Evolutionary conservation across 208 protist genomes (phyloP).

Genomic region (Acanthamoeba polyphaga): DNA sequence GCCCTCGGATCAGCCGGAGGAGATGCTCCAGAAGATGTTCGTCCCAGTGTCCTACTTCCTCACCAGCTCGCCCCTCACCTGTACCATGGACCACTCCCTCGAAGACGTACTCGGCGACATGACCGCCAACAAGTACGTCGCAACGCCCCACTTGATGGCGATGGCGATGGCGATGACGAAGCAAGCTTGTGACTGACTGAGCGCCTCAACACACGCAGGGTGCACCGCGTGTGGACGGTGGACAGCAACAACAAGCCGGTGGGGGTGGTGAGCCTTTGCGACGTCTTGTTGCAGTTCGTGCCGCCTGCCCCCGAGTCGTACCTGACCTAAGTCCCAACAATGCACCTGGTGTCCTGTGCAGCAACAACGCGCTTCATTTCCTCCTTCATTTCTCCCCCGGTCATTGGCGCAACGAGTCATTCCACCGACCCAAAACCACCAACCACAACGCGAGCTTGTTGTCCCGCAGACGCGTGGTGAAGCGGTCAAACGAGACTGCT

Average conservation of each 20-base stretch:
- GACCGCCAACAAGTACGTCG: neutral
- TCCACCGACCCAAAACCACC: too few relatives aligned
- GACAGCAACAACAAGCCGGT: conserved; percentile 22
- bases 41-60: neutral
- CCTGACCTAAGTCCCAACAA: neutral
- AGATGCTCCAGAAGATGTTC: conserved; percentile 35
- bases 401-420: too few relatives aligned
- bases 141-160: neutral
- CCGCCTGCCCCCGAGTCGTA: neutral
- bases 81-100: neutral
- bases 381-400: neutral
- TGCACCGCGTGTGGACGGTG: conserved; percentile 27
- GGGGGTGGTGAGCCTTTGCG: conserved; percentile 12
- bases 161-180: too few relatives aligned
- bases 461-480: neutral
- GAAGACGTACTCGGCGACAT: neutral
- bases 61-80: neutral
- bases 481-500: too few relatives aligned
- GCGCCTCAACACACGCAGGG: neutral
- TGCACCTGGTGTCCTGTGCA: too few relatives aligned
- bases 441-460: too few relatives aligned
- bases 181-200: too few relatives aligned
- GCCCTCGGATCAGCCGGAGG: neutral
- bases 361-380: neutral
- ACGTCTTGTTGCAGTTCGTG: neutral